phyloP scores from a whole-genome alignment of 2,329 filamentous ascomycete species.

The Berkeleyomyces rouxiae region DNA sequence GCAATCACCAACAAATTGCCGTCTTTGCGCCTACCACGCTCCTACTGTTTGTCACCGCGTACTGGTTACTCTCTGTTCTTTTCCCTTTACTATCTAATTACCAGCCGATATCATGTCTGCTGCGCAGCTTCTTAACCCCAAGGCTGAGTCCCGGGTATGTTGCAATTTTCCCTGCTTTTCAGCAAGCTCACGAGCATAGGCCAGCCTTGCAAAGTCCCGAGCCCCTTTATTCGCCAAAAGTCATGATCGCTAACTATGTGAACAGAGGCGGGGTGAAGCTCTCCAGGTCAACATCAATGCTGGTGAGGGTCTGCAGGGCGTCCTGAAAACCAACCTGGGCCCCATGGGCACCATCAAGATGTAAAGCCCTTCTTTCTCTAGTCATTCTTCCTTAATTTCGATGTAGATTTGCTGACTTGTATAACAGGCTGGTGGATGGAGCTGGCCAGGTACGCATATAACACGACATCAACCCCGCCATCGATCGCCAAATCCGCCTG shows the following conservation, averaged over 20 bases:
- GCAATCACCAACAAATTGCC: constrained; percentile 8
- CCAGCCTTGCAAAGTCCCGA: constrained; percentile 1
- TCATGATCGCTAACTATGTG: constrained; percentile 15
- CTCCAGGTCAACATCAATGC: constrained; percentile 92
- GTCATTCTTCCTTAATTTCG: neutral
- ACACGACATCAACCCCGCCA: constrained; percentile 17
- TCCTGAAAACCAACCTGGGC: constrained; percentile 89
- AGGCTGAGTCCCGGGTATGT: constrained; percentile 89
- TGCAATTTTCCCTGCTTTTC: constrained; percentile 9
- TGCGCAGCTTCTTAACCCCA: constrained; percentile 94
- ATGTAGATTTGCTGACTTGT: constrained; percentile 17
- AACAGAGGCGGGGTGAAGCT: constrained; percentile 86
- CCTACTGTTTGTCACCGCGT: constrained; percentile 3
- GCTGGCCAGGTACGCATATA: constrained; percentile 41
- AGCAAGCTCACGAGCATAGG: neutral
- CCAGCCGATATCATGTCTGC: constrained; percentile 55
- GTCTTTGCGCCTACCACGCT: constrained; percentile 3
- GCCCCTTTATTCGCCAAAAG: neutral
- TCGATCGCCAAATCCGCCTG: neutral
- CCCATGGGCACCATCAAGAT: constrained; percentile 94
- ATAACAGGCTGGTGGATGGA: constrained; percentile 47
- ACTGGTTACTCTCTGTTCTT: neutral
- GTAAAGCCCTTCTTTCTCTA: constrained; percentile 29
- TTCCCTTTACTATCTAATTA: constrained; percentile 27
- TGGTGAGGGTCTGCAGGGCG: constrained; percentile 83